Base-by-base conservation (phyloP, 306 rosid genomes). In the Gastrolobium villosum region DNA sequence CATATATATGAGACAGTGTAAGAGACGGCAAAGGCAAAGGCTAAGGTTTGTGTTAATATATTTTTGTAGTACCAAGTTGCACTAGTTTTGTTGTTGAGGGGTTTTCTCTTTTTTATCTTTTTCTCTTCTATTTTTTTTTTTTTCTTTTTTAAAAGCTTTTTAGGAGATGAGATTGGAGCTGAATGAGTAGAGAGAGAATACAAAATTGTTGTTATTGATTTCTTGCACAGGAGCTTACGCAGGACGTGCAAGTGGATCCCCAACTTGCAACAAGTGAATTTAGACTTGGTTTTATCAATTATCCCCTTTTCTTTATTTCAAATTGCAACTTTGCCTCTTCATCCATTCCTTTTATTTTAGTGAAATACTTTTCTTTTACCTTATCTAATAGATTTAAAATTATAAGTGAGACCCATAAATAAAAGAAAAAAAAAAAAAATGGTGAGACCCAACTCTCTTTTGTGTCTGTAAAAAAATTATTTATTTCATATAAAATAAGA, bases 51-150 rank as follows among this genome's bases (percentile, higher is more conserved):
- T 67, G 43, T 28, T 13, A 28, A 6, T 28, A 61, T 82, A 79
- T 64, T 79, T 79, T 79, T 86, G 82, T 70, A 86, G 75, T 76
- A 10, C 89, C 89, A 79, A 86, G 81, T 86, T 83, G 89, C 40
- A 50, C 66, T 82, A 49, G 78, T 71, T 71, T 74, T 65, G 75
- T 56, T 70, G 60, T 9, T 9, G 30, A 46, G 32, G 13, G 65
- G 61, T 10, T 78, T 50, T 66, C 34, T 66, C 30, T 31, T 5
- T 14, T 0, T 0, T 13, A 1, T 0, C 14, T 56, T 7, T 53
- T 41, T 4, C 10, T 37, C 28, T 26, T 2, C 15, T 4, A 11
- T 31, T 36, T 0, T n/a, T 15, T 28, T 52, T 31, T n/a, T 36
- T 36, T 11, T 43, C 62, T 7, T 26, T 61, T 13, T 3, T 48